Evolutionary conservation across 495 filamentous ascomycete genomes (phyloP), one percentile per base, ranked within the genome.

Genomic region (Aspergillus bridgeri): DNA sequence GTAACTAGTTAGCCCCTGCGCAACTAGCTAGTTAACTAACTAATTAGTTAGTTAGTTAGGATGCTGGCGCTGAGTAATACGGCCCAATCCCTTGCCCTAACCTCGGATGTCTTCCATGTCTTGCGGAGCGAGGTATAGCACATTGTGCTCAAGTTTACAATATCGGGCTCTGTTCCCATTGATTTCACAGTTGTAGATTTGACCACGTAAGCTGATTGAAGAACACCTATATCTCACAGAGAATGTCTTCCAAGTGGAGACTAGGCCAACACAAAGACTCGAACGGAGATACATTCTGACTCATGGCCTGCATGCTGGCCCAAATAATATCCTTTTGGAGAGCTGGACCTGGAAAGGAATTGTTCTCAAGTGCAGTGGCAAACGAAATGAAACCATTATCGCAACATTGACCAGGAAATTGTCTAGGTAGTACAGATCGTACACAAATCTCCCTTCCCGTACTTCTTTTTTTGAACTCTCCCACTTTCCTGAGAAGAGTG

Each of bases 391-490:
- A 8, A 5, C 6, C 49, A 21, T 22, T 21, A 18, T 6, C 19
- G 50, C 29, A 42, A 52, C n/a, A 42, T n/a, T 13, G 20, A 25
- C 24, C 48, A 51, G 23, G 18, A 6, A 22, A 3, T 42, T 6
- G 42, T 42, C 38, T 29, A 51, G 38, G 6, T 20, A 20, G 20
- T 20, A 54, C 53, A 47, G 33, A 38, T 27, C n/a, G n/a, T n/a
- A n/a, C n/a, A n/a, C n/a, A n/a, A 21, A 9, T 47, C 50, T 52
- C 17, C 50, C 48, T 56, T 65, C 79, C 68, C 74, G 81, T 79
- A 72, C 80, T 72, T 52, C 69, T 69, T 21, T 64, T 56, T 52
- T 38, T 42, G 1, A n/a, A 9, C 27, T 27, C 18, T 27, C 15
- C 15, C 20, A 19, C 27, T 21, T 42, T 43, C 33, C 3, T 43